These are phyloP conservation scores for Pilatotrama ljubarskyi DNA, from an alignment of 768 basidiomycete species.

Conservation along the genomic window DNA sequence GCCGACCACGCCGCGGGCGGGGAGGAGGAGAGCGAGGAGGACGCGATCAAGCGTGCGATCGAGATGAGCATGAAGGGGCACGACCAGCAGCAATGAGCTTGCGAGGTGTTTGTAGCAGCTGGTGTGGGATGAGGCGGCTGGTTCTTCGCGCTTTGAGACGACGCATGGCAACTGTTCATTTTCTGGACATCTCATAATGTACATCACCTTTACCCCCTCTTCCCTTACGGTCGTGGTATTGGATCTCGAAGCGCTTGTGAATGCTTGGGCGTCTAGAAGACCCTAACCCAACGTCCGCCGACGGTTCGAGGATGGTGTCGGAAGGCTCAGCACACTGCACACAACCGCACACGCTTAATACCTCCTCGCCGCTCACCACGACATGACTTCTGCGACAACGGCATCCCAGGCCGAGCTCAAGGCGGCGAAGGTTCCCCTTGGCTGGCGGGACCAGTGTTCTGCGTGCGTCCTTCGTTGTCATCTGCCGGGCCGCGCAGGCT, in stretches of 20 bases:
- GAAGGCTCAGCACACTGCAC: neutral
- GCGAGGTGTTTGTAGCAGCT: neutral
- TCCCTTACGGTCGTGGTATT: neutral
- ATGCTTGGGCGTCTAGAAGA: neutral
- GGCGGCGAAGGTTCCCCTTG: constrained; percentile 69
- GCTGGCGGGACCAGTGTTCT: constrained; percentile 89
- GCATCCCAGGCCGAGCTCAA: constrained; percentile 87
- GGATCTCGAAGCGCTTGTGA: neutral
- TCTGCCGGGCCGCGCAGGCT: no score
- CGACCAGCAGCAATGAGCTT: constrained; percentile 42
- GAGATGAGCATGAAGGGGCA: constrained; percentile 87
- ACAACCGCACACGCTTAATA: no score
- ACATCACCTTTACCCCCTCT: constrained; percentile 6
- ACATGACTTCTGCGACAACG: constrained; percentile 71
- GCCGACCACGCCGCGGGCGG: constrained; percentile 46
- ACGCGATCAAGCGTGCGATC: constrained; percentile 87
- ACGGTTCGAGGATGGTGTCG: neutral
- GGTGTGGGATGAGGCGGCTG: neutral
- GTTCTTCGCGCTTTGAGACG: neutral
- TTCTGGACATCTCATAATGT: constrained; percentile 17
- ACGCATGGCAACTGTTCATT: neutral
- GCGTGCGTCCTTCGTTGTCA: constrained; percentile 64
- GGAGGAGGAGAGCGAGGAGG: constrained; percentile 79
- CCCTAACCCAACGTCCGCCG: constrained; percentile 9
- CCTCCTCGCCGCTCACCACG: neutral